phyloP scores from a whole-genome alignment of 495 filamentous ascomycete species.

The Pyronema omphalodes region DNA sequence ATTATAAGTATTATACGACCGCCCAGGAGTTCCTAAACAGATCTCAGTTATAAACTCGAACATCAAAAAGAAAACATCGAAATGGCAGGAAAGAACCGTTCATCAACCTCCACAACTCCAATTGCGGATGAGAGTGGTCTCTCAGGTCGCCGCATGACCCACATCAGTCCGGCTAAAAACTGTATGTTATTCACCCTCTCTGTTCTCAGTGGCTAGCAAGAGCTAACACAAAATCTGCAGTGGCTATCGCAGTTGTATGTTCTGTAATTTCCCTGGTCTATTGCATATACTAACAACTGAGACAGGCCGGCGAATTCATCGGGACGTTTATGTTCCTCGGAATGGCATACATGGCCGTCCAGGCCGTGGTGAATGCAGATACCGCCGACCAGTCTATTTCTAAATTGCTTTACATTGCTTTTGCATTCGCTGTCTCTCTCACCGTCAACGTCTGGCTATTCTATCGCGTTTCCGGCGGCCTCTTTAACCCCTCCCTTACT shows the following conservation, averaged over 20 bases:
- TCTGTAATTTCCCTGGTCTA: not conserved
- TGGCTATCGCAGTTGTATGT: not conserved
- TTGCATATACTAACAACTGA: not conserved
- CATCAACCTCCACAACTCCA: not conserved
- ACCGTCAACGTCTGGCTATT: slow-evolving; percentile 74
- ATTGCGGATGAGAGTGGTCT: not conserved
- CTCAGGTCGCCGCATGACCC: not conserved
- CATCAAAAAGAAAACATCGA: too few relatives aligned
- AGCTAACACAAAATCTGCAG: not conserved
- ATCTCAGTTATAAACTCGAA: too few relatives aligned
- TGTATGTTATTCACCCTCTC: not conserved
- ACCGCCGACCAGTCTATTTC: slow-evolving; percentile 5
- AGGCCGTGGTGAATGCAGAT: slow-evolving; percentile 41
- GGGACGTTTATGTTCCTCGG: slow-evolving; percentile 74
- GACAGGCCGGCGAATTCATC: slow-evolving; percentile 1
- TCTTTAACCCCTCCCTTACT: slow-evolving; percentile 67
- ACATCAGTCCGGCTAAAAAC: not conserved
- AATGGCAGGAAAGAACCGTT: not conserved
- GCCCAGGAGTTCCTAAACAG: too few relatives aligned
- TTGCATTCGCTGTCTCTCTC: slow-evolving; percentile 57
- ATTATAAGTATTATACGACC: too few relatives aligned
- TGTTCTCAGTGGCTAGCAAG: not conserved
- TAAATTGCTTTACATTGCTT: slow-evolving; percentile 47
- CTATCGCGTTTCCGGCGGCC: slow-evolving; percentile 58
- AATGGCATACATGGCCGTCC: slow-evolving; percentile 61